These are phyloP conservation scores for Phlegmacium glaucopus DNA, from an alignment of 768 basidiomycete species.

Conservation along the genomic window DNA sequence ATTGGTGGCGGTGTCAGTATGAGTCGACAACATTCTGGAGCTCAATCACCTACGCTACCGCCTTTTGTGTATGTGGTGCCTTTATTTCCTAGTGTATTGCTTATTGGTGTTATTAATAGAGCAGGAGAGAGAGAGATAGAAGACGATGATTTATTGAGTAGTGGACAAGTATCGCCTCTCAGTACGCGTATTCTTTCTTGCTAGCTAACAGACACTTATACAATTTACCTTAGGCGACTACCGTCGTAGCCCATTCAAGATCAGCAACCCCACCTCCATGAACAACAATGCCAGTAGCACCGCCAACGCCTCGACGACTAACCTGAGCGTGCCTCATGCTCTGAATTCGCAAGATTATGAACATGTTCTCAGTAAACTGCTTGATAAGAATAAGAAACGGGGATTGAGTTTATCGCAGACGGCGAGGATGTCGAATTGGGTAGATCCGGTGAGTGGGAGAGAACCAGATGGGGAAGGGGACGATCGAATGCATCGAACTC, in stretches of 20 bases:
- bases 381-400: constrained; percentile 41
- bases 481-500: constrained; percentile 3
- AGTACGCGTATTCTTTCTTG: constrained; percentile 36
- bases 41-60: constrained; percentile 32
- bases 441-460: constrained; percentile 47
- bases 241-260: constrained; percentile 26
- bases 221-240: constrained; percentile 22
- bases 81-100: neutral
- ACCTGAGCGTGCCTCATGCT: constrained; percentile 8
- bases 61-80: constrained; percentile 28
- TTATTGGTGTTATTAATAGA: neutral
- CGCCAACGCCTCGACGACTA: constrained; percentile 24
- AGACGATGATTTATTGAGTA: constrained; percentile 72
- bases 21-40: constrained; percentile 13
- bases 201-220: constrained; percentile 13
- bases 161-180: constrained; percentile 71
- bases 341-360: constrained; percentile 27
- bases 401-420: constrained; percentile 34
- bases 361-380: constrained; percentile 30
- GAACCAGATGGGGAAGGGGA: neutral
- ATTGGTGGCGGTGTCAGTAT: constrained; percentile 8
- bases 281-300: constrained; percentile 10
- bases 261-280: constrained; percentile 4
- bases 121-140: constrained; percentile 26
- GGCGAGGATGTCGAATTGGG: constrained; percentile 49